phyloP scores from a whole-genome alignment of 2,329 filamentous ascomycete genomes.

The Mariannaea sp. region DNA sequence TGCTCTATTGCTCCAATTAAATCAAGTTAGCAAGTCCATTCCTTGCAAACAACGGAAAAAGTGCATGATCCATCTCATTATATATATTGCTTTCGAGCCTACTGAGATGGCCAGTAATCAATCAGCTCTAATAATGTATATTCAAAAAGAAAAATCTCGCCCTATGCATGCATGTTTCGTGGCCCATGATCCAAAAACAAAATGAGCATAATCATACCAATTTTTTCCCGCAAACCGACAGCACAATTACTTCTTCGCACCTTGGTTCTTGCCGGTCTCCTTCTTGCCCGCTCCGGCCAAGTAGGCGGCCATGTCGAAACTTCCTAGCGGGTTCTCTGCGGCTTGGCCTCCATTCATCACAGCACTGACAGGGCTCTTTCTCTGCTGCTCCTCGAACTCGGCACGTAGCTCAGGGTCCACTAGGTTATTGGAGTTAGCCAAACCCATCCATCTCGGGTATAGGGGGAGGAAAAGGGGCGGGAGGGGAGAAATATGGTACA shows the following conservation, averaged over 20 bases:
- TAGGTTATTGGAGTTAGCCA: too few relatives aligned
- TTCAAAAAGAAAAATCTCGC: not conserved
- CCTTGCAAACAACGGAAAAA: not conserved
- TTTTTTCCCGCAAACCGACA: not conserved
- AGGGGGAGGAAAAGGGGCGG: conserved; percentile 1
- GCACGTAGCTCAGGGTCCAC: conserved; percentile 96
- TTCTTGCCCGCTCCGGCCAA: conserved; percentile 61
- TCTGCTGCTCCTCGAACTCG: conserved; percentile 90
- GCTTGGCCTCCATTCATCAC: conserved; percentile 50
- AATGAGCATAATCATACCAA: not conserved
- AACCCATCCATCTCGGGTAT: not conserved
- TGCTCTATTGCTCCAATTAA: not conserved
- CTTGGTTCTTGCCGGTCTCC: conserved; percentile 48
- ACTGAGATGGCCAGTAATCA: not conserved
- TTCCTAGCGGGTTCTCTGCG: conserved; percentile 52
- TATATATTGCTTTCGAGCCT: conserved; percentile 6
- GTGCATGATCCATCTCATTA: not conserved
- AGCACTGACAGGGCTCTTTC: conserved; percentile 69
- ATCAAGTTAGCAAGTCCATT: conserved; percentile 1
- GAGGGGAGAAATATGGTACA: conserved; percentile 2
- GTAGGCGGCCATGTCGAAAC: conserved; percentile 68
- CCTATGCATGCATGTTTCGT: conserved; percentile 6
- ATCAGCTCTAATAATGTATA: not conserved
- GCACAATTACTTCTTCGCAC: conserved; percentile 43
- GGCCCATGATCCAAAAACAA: conserved; percentile 1